Conservation (phyloP, 176 grass and related monocot genomes). For the Rhynchospora tenuis region DNA sequence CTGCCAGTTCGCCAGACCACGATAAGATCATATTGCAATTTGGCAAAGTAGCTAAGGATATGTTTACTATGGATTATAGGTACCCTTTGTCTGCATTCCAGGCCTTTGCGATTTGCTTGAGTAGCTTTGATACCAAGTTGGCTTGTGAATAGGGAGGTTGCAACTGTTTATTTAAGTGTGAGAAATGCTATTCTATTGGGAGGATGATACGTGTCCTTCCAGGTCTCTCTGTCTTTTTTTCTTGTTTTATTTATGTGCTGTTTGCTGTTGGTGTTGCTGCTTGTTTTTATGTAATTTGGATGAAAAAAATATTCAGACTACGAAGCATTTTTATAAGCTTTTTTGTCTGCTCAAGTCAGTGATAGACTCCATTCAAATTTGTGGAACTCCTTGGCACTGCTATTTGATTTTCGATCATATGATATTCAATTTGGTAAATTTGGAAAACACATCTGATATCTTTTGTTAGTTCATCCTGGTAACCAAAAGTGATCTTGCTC, state of each 20-base stretch:
- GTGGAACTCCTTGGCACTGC: background rate
- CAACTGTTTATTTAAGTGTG: conserved; percentile 1
- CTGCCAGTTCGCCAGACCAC: conserved; percentile 19
- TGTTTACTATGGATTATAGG: conserved; percentile 99
- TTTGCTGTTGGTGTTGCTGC: background rate
- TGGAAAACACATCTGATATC: background rate
- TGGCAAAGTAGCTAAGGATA: conserved; percentile 90
- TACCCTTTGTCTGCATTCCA: conserved; percentile 92
- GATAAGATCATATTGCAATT: conserved; percentile 93
- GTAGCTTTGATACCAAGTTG: conserved; percentile 97
- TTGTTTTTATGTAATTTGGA: conserved; percentile 23
- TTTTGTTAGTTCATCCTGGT: background rate
- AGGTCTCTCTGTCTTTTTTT: background rate
- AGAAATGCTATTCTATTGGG: background rate
- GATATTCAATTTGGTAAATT: background rate
- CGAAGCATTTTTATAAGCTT: conserved; percentile 20
- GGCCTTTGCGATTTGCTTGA: conserved; percentile 91
- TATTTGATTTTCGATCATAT: background rate
- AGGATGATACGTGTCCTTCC: conserved; percentile 5
- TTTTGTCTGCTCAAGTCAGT: conserved; percentile 8
- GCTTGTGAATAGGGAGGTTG: conserved; percentile 86
- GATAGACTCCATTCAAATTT: background rate
- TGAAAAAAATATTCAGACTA: conserved; percentile 14
- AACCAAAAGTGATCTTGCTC: too few species aligned
- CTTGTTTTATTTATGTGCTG: conserved; percentile 15